Base-by-base conservation (phyloP, 1,284 basidiomycete species). In the Thelephora terrestris region DNA sequence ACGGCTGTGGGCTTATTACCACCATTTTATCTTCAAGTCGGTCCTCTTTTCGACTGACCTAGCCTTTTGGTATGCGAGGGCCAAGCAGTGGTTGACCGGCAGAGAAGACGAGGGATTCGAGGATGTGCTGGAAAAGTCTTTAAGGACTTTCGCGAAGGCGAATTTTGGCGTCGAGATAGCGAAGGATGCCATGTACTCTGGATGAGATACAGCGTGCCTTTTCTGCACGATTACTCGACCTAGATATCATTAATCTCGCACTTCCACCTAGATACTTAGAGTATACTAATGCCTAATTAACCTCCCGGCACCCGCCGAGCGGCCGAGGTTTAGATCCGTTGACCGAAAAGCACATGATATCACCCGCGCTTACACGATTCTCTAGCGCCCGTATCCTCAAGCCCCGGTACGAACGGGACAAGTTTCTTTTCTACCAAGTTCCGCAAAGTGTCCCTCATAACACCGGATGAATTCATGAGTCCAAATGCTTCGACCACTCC, bases 71-170 rank as follows among this genome's bases (percentile, higher is more conserved):
- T 65, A 65, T 37, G 75, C 68, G 44, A 74, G 75, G 47, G 57
- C 76, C 9, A 65, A 68, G 42, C 67, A 70, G 49, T 79, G 79
- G 68, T 53, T 58, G 49, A 63, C 53, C 12, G 54, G 59, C 37
- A 39, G 47, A 3, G 45, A 55, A 4, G 52, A 52, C 36, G 52
- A 56, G 18, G 60, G 71, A 25, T 84, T 84, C 53, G 81, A 85
- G 59, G 80, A 83, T 50, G 80, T 81, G 61, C 57, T 85, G 45
- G 81, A 85, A 66, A 67, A 64, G 49, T 68, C 67, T 12, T 75
- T 85, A 73, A 65, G 76, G 36, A 71, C 68, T 5, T 67, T 80
- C 53, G 80, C 80, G 29, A 80, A 75, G 60, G 72, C 67, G 25
- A 76, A 71, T 43, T 64, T 82, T 34, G 81, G 82, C 4, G 65